These are phyloP conservation scores for Phlebopus sp. DNA, from an alignment of 1,284 basidiomycete genomes.

Conservation along the genomic window DNA sequence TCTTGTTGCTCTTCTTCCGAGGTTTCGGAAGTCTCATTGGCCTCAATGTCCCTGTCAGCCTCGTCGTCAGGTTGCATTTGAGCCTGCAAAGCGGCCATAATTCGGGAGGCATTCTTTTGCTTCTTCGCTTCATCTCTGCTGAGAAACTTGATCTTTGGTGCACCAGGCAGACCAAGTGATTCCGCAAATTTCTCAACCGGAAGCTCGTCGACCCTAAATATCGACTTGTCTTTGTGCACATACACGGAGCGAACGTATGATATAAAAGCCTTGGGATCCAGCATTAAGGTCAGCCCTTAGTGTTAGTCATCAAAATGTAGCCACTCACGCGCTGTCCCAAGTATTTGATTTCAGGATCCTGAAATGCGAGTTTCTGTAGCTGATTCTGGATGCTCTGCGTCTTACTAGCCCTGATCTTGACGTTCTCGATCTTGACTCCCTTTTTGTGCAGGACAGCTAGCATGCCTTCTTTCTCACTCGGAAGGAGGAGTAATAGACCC, in stretches of 20 bases:
- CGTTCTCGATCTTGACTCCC: slow-evolving; percentile 73
- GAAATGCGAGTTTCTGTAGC: slow-evolving; percentile 91
- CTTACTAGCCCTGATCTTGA: slow-evolving; percentile 91
- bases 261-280: slow-evolving; percentile 78
- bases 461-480: slow-evolving; percentile 94
- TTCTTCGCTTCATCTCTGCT: slow-evolving; percentile 70
- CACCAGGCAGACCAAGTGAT: slow-evolving; percentile 89
- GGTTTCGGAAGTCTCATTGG: slow-evolving; percentile 24
- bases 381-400: slow-evolving; percentile 85
- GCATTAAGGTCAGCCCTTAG: slow-evolving; percentile 7
- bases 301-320: background rate
- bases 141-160: slow-evolving; percentile 93
- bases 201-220: slow-evolving; percentile 85
- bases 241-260: slow-evolving; percentile 94
- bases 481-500: slow-evolving; percentile 78
- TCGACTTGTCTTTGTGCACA: slow-evolving; percentile 91
- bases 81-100: slow-evolving; percentile 36
- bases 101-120: slow-evolving; percentile 69
- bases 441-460: slow-evolving; percentile 69
- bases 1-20: slow-evolving; percentile 16
- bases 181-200: slow-evolving; percentile 86
- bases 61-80: slow-evolving; percentile 35
- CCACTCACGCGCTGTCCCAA: slow-evolving; percentile 83
- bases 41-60: slow-evolving; percentile 28
- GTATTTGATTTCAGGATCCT: slow-evolving; percentile 97